These are phyloP conservation scores for Exobasidium rhododendri DNA, from an alignment of 1,284 basidiomycete genomes.

Conservation along the genomic window DNA sequence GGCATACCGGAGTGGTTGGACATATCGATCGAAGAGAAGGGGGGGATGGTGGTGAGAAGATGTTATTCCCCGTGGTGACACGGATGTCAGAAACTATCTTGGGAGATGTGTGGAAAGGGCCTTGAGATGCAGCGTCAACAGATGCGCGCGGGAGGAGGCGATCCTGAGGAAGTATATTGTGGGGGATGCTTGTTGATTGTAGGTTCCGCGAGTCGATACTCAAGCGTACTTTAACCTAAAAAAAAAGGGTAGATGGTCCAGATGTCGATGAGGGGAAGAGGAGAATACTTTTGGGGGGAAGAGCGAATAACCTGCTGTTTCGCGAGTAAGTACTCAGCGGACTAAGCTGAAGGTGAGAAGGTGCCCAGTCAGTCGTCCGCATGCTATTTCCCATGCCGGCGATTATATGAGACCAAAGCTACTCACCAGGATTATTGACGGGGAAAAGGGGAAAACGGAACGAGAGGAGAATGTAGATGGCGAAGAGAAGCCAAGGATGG, in stretches of 20 bases:
- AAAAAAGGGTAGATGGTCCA: slow-evolving; percentile 14
- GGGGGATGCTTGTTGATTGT: not conserved
- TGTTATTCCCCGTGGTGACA: not conserved
- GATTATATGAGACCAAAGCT: too few relatives aligned
- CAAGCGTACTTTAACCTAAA: slow-evolving; percentile 13
- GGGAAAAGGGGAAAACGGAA: not conserved
- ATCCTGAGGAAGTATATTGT: not conserved
- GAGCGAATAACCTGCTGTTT: slow-evolving; percentile 31
- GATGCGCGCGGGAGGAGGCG: not conserved
- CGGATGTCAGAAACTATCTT: not conserved
- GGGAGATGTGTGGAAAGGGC: too few relatives aligned
- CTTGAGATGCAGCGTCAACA: not conserved
- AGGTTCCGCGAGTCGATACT: slow-evolving; percentile 16
- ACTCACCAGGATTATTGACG: not conserved
- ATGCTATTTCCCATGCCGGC: too few relatives aligned
- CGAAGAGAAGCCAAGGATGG: too few relatives aligned
- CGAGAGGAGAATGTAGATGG: not conserved
- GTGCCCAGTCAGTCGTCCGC: not conserved
- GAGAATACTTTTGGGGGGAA: not conserved
- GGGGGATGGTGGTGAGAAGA: not conserved
- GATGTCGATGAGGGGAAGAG: slow-evolving; percentile 9
- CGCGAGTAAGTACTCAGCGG: slow-evolving; percentile 51
- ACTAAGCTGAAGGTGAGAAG: slow-evolving; percentile 35
- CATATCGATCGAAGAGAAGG: not conserved
- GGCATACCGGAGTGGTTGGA: not conserved